Evolutionary conservation across 169 alveolate species (phyloP).

Genomic region (Nephromyces sp.): DNA sequence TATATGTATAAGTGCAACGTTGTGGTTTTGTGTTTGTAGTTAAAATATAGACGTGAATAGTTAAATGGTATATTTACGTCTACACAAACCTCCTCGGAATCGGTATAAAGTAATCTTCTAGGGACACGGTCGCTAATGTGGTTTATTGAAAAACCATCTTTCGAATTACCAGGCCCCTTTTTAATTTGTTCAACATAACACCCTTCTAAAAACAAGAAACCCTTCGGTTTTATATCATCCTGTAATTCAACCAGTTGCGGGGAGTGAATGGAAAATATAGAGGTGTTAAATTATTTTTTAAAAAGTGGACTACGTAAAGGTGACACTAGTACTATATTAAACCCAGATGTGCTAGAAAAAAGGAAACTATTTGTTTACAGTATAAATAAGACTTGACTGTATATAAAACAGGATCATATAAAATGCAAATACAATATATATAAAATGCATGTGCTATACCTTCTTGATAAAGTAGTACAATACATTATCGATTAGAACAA

Average conservation of each 20-base stretch:
- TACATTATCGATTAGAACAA: conserved; percentile 59
- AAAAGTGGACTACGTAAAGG: too few species aligned
- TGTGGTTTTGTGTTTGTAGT: too few species aligned
- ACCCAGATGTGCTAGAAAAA: neutral
- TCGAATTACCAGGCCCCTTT: neutral
- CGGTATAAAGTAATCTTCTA: conserved; percentile 54
- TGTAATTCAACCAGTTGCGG: too few species aligned
- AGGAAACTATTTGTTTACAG: neutral
- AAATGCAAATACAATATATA: neutral
- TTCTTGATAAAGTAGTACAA: conserved; percentile 60
- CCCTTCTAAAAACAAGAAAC: conserved; percentile 75
- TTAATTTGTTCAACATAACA: conserved; percentile 54
- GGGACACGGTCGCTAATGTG: conserved; percentile 50
- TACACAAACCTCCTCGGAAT: conserved; percentile 44
- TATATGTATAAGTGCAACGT: too few species aligned
- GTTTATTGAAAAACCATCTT: conserved; percentile 48
- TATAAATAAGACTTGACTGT: neutral
- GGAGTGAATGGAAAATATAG: too few species aligned
- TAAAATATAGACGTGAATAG: too few species aligned
- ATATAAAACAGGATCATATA: neutral
- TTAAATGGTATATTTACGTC: too few species aligned
- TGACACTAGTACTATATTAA: too few species aligned
- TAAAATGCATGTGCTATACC: conserved; percentile 24
- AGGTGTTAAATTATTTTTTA: too few species aligned
- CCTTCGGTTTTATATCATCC: conserved; percentile 57